Percentiles rank a stretch among this genome's conserved stretches.
Conservation (phyloP, 768 basidiomycete species). For the Chalciporus chontae region DNA sequence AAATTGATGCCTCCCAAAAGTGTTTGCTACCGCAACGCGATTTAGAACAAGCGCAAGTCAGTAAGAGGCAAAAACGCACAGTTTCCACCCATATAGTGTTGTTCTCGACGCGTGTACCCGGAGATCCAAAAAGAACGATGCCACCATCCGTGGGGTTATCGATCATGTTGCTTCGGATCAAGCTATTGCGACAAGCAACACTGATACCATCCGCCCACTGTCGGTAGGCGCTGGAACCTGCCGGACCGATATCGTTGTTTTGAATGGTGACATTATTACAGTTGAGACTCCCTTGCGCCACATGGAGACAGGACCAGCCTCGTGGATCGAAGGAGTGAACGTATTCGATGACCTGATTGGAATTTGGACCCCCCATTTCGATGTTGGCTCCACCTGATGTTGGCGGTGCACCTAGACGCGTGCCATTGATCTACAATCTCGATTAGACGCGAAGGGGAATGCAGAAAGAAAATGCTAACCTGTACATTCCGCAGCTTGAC, state of each 20-base stretch:
- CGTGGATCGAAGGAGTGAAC: conserved; percentile 76
- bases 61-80: conserved; percentile 36
- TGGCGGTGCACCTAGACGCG: conserved; percentile 51
- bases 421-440: conserved; percentile 62
- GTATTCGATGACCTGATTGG: conserved; percentile 70
- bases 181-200: conserved; percentile 58
- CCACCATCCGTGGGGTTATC: conserved; percentile 76
- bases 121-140: conserved; percentile 74
- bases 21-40: conserved; percentile 45
- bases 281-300: conserved; percentile 61
- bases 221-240: conserved; percentile 59
- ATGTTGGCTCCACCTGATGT: conserved; percentile 71
- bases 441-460: background rate
- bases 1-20: conserved; percentile 75
- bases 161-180: conserved; percentile 66
- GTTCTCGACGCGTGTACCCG: conserved; percentile 68
- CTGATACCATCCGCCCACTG: conserved; percentile 86
- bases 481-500: conserved; percentile 70
- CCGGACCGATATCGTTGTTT: conserved; percentile 83
- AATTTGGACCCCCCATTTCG: conserved; percentile 78
- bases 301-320: conserved; percentile 80
- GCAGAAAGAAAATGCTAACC: conserved; percentile 32
- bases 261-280: conserved; percentile 67
- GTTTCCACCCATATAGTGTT: conserved; percentile 73
- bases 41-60: background rate